Conservation (phyloP, 495 filamentous ascomycete species). For the Trichocladium antarcticum region DNA sequence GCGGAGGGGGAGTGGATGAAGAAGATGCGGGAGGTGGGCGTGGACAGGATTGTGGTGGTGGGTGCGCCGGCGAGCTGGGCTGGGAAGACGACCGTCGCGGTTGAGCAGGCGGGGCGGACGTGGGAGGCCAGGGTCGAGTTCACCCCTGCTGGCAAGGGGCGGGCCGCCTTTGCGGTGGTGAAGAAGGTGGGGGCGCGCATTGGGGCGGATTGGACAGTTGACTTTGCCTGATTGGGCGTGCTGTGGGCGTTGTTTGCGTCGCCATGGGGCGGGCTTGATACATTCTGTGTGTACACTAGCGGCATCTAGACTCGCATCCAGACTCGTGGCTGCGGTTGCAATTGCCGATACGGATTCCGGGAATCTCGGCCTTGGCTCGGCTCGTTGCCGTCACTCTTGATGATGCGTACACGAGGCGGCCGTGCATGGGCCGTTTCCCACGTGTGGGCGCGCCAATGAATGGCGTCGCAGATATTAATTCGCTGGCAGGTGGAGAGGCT, state of each 20-base stretch:
- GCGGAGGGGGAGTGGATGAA: conserved; percentile 65
- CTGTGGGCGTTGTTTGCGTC: not conserved
- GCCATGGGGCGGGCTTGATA: too few relatives aligned
- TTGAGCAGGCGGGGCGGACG: conserved; percentile 59
- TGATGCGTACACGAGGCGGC: too few relatives aligned
- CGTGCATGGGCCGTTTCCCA: not conserved
- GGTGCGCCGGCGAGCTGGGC: conserved; percentile 59
- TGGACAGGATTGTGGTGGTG: conserved; percentile 76
- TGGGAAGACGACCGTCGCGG: conserved; percentile 51
- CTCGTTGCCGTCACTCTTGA: too few relatives aligned
- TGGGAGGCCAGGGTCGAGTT: conserved; percentile 49
- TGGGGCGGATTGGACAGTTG: conserved; percentile 72
- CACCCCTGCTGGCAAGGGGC: conserved; percentile 45
- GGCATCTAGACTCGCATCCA: too few relatives aligned
- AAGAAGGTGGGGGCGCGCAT: conserved; percentile 66
- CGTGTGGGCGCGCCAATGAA: not conserved
- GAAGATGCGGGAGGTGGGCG: conserved; percentile 59
- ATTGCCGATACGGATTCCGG: too few relatives aligned
- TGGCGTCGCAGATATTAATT: not conserved
- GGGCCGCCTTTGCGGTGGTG: conserved; percentile 69
- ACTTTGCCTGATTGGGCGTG: conserved; percentile 27
- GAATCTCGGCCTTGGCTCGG: too few relatives aligned
- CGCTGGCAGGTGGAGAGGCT: not conserved
- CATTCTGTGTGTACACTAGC: not conserved
- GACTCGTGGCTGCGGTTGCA: not conserved